Evolutionary conservation across 2,329 filamentous ascomycete genomes (phyloP), one percentile per base, ranked within the genome.

Genomic region (Parascedosporium putredinis): DNA sequence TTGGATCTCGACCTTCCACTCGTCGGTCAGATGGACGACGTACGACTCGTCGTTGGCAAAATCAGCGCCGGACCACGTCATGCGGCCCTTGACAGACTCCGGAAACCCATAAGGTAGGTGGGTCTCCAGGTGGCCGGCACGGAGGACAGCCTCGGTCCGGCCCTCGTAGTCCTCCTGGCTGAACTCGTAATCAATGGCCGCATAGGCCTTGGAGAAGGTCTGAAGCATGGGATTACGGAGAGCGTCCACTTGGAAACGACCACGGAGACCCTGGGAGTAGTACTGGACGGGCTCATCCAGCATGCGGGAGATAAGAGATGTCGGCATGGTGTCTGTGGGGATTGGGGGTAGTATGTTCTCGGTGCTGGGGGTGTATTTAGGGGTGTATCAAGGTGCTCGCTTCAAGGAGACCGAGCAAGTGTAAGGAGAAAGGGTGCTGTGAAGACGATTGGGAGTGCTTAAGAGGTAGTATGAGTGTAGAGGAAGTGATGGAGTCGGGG

Each of bases 161-260:
- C 25, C 43, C 4, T 38, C 45, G 45, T 49, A 54, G 25, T 52
- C 50, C 12, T 50, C 53, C 45, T 50, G 49, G 43, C 50, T 50
- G 34, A 51, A 50, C 31, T 51, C 51, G 42, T 54, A 54, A n/a
- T 47, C 47, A 22, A 54, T 52, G 46, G 51, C 49, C 3, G 51
- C 49, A n/a, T 42, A 51, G 14, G 5, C 9, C 4, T 27, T 7
- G 5, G 49, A n/a, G 20, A 33, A 7, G 20, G 6, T 34, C 8
- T 22, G n/a, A 16, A 33, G 10, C 5, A 20, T 22, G 18, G 27
- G 45, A 24, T 6, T 24, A 14, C 34, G 44, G 25, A 47, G 49
- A 34, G 43, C 49, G 14, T 51, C 49, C 16, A 42, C 10, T 18
- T 51, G 43, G 18, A 42, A 51, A 42, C 49, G 49, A 10, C 27